phyloP scores from a whole-genome alignment of 768 basidiomycete genomes.

The Sporobolomyces roseus region DNA sequence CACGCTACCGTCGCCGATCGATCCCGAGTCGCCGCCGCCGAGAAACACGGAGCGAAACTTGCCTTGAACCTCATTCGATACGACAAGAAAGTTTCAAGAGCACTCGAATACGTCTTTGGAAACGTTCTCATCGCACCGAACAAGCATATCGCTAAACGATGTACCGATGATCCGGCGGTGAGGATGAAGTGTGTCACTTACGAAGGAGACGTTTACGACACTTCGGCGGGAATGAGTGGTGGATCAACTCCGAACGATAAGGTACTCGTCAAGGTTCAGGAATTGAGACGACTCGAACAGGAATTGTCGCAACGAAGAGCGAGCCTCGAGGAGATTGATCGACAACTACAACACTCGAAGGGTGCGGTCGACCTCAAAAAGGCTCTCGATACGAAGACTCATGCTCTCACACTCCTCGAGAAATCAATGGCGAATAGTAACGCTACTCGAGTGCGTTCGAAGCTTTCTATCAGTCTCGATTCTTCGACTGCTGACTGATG shows the following conservation, averaged over 20 bases:
- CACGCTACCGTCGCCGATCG: slow-evolving; percentile 20
- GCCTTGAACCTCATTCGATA: slow-evolving; percentile 88
- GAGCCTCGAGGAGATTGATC: slow-evolving; percentile 57
- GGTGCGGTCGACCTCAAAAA: slow-evolving; percentile 53
- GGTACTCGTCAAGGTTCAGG: slow-evolving; percentile 75
- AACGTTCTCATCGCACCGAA: slow-evolving; percentile 89
- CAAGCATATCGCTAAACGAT: slow-evolving; percentile 73
- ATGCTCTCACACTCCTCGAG: slow-evolving; percentile 74
- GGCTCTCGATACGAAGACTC: slow-evolving; percentile 82
- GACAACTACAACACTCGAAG: slow-evolving; percentile 56
- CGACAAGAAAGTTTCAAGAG: slow-evolving; percentile 71
- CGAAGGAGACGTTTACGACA: slow-evolving; percentile 93
- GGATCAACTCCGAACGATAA: slow-evolving; percentile 69
- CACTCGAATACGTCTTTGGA: slow-evolving; percentile 90
- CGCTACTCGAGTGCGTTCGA: slow-evolving; percentile 67
- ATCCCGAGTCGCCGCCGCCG: slow-evolving; percentile 67
- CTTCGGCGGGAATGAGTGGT: slow-evolving; percentile 86
- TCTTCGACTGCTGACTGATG: not conserved
- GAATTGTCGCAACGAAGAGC: slow-evolving; percentile 57
- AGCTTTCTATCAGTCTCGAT: not conserved
- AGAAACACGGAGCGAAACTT: slow-evolving; percentile 76
- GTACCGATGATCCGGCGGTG: slow-evolving; percentile 70
- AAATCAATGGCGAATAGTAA: slow-evolving; percentile 85
- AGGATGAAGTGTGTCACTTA: slow-evolving; percentile 82
- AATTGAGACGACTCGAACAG: slow-evolving; percentile 66